Evolutionary conservation across 1,284 basidiomycete genomes (phyloP), one percentile per base, ranked within the genome.

Genomic region (Cutaneotrichosporon sp.): DNA sequence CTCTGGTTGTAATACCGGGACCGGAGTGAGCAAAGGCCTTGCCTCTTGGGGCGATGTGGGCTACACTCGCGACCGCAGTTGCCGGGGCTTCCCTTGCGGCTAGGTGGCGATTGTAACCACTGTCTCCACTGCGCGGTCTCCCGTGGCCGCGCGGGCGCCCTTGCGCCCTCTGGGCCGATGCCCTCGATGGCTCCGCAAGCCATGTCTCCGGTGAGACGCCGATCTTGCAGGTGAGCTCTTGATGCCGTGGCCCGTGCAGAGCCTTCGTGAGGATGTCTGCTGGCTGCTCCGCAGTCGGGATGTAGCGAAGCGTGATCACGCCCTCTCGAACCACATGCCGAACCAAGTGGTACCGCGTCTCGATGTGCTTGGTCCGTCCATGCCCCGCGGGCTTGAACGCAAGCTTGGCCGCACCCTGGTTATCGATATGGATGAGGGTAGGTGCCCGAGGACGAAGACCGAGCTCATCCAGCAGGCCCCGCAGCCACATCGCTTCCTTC

Each of bases 361-460:
- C 75, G 46, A 84, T 82, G 59, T 84, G 83, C 65, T 83, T 84
- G 14, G 74, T 69, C 0, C 73, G 66, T 0, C 68, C 53, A 45
- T 82, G 76, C 4, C 60, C 62, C 2, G 72, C 69, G 0, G 77
- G 70, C 56, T 81, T 79, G 10, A 76, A 52, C 0, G 81, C 69
- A 1, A 84, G 62, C 0, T 68, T 54, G 27, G 83, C 76, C 0
- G 80, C 68, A 0, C 75, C 70, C 10, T 71, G 60, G 64, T 84
- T 84, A 66, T 85, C 81, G 10, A 63, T 38, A 11, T 38, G 36
- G 36, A 38, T 38, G 36, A 11, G 36, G 13, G 36, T 38, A 11
- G 36, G 13, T 14, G 36, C 13, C 36, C 13, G 36, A 7, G 36
- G 36, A 4, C 18, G 11, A 3, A 38, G 36, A 7, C 36, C 36